Conservation (phyloP, 306 rosid species). For the Echinosophora koreensis region DNA sequence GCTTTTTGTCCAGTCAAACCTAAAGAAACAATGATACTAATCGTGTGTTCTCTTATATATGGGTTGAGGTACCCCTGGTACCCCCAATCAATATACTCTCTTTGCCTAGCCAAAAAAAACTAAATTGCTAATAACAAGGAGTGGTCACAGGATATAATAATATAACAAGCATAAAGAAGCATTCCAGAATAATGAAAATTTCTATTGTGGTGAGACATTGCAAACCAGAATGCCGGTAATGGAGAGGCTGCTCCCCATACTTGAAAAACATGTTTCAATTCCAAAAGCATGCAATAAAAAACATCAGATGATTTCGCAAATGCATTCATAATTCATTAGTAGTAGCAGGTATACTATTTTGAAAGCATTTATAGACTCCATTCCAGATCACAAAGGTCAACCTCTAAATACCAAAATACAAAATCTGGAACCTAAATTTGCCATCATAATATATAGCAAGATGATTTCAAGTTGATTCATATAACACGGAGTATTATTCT, state of each 20-base stretch:
- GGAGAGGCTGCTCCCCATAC: neutral
- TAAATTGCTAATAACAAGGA: neutral
- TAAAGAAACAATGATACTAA: neutral
- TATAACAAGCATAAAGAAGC: neutral
- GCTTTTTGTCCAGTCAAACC: neutral
- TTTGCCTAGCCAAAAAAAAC: no score
- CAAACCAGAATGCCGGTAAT: neutral
- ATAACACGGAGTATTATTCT: neutral
- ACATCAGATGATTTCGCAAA: neutral
- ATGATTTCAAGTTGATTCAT: constrained; percentile 32
- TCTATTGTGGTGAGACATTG: neutral
- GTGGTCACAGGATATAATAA: neutral
- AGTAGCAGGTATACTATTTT: neutral
- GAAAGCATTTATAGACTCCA: neutral
- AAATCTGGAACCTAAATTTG: constrained; percentile 14
- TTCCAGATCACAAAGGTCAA: neutral
- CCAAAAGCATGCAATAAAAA: neutral
- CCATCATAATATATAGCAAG: constrained; percentile 20
- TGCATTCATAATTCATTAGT: neutral
- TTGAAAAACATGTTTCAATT: neutral
- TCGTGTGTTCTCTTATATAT: no score
- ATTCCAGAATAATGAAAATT: neutral
- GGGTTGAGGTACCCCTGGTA: no score
- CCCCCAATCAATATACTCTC: no score
- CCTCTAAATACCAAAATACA: neutral